Conservation (phyloP, 2,329 filamentous ascomycete genomes). For the Lasiodiplodia theobromae region DNA sequence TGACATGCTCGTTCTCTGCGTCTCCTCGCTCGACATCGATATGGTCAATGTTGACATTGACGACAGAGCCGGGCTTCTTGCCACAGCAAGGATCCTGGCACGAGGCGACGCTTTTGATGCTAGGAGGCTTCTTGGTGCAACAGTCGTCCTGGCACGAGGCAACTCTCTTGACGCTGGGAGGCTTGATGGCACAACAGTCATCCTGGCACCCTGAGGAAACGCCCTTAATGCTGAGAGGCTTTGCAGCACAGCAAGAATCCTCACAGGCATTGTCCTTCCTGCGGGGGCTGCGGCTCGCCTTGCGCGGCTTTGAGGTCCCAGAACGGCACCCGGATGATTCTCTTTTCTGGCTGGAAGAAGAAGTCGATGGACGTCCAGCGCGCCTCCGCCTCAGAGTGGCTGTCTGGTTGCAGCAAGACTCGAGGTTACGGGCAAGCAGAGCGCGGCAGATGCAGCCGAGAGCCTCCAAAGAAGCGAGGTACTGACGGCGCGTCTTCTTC, state of each 20-base stretch:
- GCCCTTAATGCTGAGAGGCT: not conserved
- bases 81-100: constrained; percentile 14
- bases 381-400: constrained; percentile 11
- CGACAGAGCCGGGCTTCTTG: not conserved
- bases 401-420: constrained; percentile 26
- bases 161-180: not conserved
- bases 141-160: constrained; percentile 1
- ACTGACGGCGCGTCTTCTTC: constrained; percentile 16
- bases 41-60: not conserved
- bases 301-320: not conserved
- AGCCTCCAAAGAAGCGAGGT: constrained; percentile 19
- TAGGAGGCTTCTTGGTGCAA: not conserved
- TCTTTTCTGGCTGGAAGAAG: not conserved
- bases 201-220: not conserved
- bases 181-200: not conserved
- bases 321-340: not conserved
- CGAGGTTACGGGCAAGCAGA: constrained; percentile 17
- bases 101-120: not conserved
- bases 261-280: not conserved
- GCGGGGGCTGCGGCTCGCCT: not conserved
- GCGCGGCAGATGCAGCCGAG: constrained; percentile 27
- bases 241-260: not conserved
- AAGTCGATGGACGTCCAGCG: not conserved
- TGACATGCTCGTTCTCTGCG: constrained; percentile 58
- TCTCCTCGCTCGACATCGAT: constrained; percentile 39